Evolutionary conservation across 139 green algal genomes (phyloP).

Genomic region (Volvox reticuliferus): DNA sequence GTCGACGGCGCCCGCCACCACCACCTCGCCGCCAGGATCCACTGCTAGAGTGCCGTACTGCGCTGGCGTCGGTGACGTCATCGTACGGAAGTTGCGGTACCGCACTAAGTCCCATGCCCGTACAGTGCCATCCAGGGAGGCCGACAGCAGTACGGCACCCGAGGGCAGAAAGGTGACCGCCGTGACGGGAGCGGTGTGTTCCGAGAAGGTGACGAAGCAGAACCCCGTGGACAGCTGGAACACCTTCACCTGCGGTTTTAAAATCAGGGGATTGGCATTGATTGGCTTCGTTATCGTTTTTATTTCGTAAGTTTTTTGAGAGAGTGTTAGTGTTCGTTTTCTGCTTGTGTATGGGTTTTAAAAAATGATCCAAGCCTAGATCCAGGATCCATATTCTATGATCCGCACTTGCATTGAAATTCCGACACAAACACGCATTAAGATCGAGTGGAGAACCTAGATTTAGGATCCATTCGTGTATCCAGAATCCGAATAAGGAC

Average conservation of each 20-base stretch:
- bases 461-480: too few species aligned
- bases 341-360: too few species aligned
- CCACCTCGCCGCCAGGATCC: constrained; percentile 80
- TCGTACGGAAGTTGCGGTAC: constrained; percentile 96
- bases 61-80: constrained; percentile 84
- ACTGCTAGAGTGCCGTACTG: constrained; percentile 93
- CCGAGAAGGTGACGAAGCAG: constrained; percentile 96
- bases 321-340: too few species aligned
- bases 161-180: constrained; percentile 83
- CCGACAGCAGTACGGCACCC: constrained; percentile 75
- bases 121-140: constrained; percentile 93
- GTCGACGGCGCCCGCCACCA: constrained; percentile 89
- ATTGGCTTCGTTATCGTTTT: too few species aligned
- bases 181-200: constrained; percentile 92
- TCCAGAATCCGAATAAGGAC: too few species aligned
- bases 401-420: too few species aligned
- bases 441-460: too few species aligned
- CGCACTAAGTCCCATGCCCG: constrained; percentile 93
- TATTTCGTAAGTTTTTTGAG: too few species aligned
- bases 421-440: too few species aligned
- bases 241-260: constrained; percentile 82
- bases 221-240: constrained; percentile 90
- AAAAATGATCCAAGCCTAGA: too few species aligned
- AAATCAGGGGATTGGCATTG: background rate
- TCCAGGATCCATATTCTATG: too few species aligned